Evolutionary conservation across 2,329 filamentous ascomycete genomes (phyloP), one percentile per base, ranked within the genome.

Genomic region (Anthostomella pinea): DNA sequence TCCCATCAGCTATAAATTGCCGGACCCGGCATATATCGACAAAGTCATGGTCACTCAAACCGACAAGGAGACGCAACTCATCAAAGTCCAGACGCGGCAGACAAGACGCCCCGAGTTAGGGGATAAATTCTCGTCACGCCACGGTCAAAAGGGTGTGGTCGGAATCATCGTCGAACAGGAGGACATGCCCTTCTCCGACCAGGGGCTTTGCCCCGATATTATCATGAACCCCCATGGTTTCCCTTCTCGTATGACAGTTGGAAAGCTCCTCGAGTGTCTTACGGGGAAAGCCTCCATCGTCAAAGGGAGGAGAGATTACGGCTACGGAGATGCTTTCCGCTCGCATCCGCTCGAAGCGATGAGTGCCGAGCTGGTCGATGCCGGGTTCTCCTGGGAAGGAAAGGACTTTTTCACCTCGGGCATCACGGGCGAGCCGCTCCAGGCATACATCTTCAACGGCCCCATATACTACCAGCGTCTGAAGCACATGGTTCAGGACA

Each of bases 171-270:
- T 91, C 13, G 87, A 95, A 45, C 91, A 97, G 66, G 89, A 93
- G 58, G 93, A 98, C 59, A 85, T 98, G 81, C 93, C 93, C 0
- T 98, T 98, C 68, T 85, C 85, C 22, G 93, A 98, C 64, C 72
- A 76, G 34, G 94, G 93, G 2, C 79, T 98, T 49, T 84, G 82
- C n/a, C 93, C 93, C 0, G 93, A 98, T 64, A 96, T 98, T 51
- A 98, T 98, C 78, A 98, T 98, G 93, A 98, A 98, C 70, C 93
- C 94, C 0, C 93, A 98, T 68, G 93, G 93, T 81, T 98, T 98
- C 75, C 93, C 93, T 2, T 97, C 91, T 20, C 93, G 93, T 64
- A 98, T 98, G 93, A 98, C 93, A 35, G 93, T 98, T 45, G 93
- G 93, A 20, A 98, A 98, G 66, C 85, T 98, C 72, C 79, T 98